phyloP scores from a whole-genome alignment of 208 protist genomes.

The Leishmania guyanensis region DNA sequence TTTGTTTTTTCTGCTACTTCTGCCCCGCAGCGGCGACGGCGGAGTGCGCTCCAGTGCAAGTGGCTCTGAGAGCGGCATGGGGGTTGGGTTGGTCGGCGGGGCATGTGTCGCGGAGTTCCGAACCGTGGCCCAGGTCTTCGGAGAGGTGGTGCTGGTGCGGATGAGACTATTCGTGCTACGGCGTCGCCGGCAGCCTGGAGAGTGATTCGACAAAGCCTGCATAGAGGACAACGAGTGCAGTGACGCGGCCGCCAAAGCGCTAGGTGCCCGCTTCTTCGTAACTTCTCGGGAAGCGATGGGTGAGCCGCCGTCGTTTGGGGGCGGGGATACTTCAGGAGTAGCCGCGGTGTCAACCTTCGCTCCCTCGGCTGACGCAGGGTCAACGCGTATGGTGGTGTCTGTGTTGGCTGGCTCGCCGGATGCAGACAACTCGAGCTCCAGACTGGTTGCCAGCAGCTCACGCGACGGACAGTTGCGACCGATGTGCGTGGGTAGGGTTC shows the following conservation, averaged over 20 bases:
- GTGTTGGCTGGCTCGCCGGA: conserved; percentile 13
- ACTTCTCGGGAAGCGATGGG: neutral
- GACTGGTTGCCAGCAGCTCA: conserved; percentile 13
- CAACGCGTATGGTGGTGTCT: conserved; percentile 6
- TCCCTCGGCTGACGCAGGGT: neutral
- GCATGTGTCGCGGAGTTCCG: neutral
- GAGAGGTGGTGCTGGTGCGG: neutral
- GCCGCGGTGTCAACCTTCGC: conserved; percentile 2
- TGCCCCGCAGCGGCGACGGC: neutral
- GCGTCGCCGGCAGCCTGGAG: neutral
- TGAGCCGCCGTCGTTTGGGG: neutral
- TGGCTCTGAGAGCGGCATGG: neutral
- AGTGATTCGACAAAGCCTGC: neutral
- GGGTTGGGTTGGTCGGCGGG: neutral
- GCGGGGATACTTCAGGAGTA: neutral
- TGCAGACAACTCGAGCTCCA: conserved; percentile 25
- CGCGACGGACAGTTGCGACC: conserved; percentile 6
- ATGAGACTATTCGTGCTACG: neutral
- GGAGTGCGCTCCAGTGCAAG: neutral
- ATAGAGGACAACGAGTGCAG: conserved; percentile 8
- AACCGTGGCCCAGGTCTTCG: neutral
- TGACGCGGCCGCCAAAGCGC: neutral
- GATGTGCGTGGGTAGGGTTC: conserved; percentile 16
- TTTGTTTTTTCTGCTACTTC: neutral
- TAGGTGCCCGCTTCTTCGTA: neutral